Evolutionary conservation across 768 basidiomycete genomes (phyloP).

Genomic region (Lepiota brunneoincarnata): DNA sequence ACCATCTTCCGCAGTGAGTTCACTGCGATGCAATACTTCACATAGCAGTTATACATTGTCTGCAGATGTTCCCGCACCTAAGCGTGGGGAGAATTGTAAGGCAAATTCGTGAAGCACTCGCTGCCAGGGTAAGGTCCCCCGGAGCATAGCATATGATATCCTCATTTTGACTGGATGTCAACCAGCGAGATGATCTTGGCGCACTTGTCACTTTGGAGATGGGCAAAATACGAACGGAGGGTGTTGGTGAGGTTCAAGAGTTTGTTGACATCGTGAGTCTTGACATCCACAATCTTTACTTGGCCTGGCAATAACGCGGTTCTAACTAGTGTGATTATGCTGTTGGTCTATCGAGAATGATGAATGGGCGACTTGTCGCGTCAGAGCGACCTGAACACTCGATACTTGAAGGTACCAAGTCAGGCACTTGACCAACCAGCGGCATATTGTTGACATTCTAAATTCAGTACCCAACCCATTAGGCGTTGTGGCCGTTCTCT

Average conservation of each 20-base stretch:
- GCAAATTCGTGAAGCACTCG: constrained; percentile 82
- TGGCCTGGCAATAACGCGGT: constrained; percentile 9
- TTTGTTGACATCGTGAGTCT: constrained; percentile 86
- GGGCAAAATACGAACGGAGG: constrained; percentile 91
- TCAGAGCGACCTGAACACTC: constrained; percentile 90
- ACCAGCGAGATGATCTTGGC: constrained; percentile 73
- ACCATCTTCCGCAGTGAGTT: constrained; percentile 54
- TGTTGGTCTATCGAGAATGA: constrained; percentile 90
- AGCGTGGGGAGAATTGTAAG: constrained; percentile 84
- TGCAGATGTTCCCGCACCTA: constrained; percentile 73
- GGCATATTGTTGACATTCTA: constrained; percentile 17
- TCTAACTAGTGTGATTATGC: constrained; percentile 81
- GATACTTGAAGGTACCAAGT: constrained; percentile 74
- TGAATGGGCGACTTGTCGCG: constrained; percentile 85
- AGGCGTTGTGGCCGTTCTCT: constrained; percentile 66
- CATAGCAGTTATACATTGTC: constrained; percentile 4
- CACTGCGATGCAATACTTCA: neutral
- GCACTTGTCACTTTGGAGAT: constrained; percentile 84
- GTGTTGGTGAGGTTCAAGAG: constrained; percentile 91
- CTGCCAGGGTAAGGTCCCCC: constrained; percentile 57
- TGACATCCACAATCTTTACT: neutral
- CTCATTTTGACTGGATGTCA: constrained; percentile 14
- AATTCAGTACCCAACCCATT: constrained; percentile 85
- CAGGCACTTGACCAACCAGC: constrained; percentile 13
- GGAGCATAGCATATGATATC: neutral